These are phyloP conservation scores for Tulasnella sp. DNA, from an alignment of 768 basidiomycete species.

Conservation along the genomic window DNA sequence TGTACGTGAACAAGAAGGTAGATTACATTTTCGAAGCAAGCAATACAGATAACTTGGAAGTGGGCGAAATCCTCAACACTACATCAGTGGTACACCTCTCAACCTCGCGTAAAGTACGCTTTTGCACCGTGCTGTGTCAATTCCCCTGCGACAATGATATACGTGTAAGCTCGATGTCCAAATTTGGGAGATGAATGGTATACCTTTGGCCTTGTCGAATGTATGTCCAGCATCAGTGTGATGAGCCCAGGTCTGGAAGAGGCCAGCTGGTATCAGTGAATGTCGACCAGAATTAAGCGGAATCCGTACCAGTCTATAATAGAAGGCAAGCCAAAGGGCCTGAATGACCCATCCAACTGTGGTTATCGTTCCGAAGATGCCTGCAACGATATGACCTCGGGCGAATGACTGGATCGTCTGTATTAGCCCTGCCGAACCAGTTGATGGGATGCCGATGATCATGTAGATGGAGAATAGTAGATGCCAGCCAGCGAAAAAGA, in stretches of 20 bases:
- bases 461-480: constrained; percentile 87
- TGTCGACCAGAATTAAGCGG: background rate
- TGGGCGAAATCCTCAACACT: too few species aligned
- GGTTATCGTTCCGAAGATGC: constrained; percentile 67
- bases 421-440: constrained; percentile 91
- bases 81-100: too few species aligned
- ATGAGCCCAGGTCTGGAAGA: constrained; percentile 57
- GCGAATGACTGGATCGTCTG: constrained; percentile 79
- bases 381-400: constrained; percentile 62
- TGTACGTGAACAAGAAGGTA: too few species aligned
- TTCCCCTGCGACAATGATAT: constrained; percentile 48
- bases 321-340: constrained; percentile 68
- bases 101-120: constrained; percentile 58
- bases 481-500: constrained; percentile 94
- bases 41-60: too few species aligned
- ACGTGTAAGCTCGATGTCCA: constrained; percentile 1
- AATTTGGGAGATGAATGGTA: constrained; percentile 14
- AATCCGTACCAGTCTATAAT: constrained; percentile 56
- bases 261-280: constrained; percentile 1
- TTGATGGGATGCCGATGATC: constrained; percentile 86
- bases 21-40: too few species aligned
- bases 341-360: constrained; percentile 84
- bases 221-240: constrained; percentile 78
- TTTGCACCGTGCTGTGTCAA: constrained; percentile 76
- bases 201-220: constrained; percentile 57